Conservation (phyloP, 495 filamentous ascomycete species). For the Penicillium cinerascens region DNA sequence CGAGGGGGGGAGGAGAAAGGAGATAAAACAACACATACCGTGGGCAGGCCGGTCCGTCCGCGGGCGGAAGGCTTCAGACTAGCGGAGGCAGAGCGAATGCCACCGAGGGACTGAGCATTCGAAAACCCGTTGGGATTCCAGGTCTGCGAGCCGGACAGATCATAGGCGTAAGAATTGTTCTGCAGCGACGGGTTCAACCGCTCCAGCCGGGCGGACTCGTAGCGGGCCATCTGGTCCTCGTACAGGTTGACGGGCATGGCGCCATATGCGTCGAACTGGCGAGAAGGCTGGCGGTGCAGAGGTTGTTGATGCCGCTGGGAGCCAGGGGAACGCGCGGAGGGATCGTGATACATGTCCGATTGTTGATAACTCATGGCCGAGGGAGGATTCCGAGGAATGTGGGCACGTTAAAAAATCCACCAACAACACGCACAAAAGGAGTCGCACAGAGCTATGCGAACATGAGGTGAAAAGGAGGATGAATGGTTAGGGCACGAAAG, state of each 20-base stretch:
- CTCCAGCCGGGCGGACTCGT: constrained; percentile 58
- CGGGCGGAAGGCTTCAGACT: constrained; percentile 55
- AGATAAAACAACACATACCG: constrained; percentile 43
- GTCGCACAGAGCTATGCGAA: constrained; percentile 17
- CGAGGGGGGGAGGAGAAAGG: not conserved
- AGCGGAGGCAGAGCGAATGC: constrained; percentile 52
- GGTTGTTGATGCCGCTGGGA: constrained; percentile 62
- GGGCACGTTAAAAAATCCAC: constrained; percentile 36
- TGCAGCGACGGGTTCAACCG: constrained; percentile 54
- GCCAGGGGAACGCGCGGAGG: constrained; percentile 57
- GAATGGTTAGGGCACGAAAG: constrained; percentile 9
- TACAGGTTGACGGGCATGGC: constrained; percentile 60
- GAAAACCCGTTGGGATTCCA: constrained; percentile 61
- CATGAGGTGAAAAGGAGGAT: constrained; percentile 9
- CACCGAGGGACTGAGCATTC: constrained; percentile 49
- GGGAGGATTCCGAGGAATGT: constrained; percentile 39
- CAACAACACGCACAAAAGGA: constrained; percentile 27
- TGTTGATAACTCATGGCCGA: constrained; percentile 55
- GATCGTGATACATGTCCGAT: constrained; percentile 61
- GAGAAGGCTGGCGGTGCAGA: constrained; percentile 63
- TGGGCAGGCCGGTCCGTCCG: constrained; percentile 54
- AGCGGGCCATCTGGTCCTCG: constrained; percentile 60
- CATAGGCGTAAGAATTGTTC: constrained; percentile 54
- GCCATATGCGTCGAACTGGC: constrained; percentile 66
- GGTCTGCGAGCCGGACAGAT: constrained; percentile 60